phyloP scores from a whole-genome alignment of 2,329 filamentous ascomycete species.

The Clarireedia hainanense region DNA sequence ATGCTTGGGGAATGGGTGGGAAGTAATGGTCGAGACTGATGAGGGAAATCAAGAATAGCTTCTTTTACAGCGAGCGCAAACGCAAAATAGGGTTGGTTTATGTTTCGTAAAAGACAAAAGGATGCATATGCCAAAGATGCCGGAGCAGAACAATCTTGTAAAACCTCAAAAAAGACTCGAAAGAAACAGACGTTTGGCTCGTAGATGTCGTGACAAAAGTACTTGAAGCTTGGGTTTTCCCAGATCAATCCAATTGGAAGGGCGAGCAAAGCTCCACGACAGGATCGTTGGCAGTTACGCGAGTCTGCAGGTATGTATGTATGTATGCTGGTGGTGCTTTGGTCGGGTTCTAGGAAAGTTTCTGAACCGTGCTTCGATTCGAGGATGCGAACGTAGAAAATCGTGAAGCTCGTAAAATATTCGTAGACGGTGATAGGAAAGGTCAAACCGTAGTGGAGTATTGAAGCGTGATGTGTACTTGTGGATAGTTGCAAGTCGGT shows the following conservation, averaged over 20 bases:
- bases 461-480: slow-evolving; percentile 12
- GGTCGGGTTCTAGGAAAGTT: slow-evolving; percentile 22
- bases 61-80: slow-evolving; percentile 22
- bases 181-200: slow-evolving; percentile 33
- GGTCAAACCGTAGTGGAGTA: slow-evolving; percentile 1
- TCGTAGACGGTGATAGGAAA: slow-evolving; percentile 10
- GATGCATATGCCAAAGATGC: slow-evolving; percentile 21
- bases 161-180: slow-evolving; percentile 24
- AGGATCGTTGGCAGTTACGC: slow-evolving; percentile 26
- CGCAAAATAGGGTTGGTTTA: slow-evolving; percentile 18
- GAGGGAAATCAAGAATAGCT: slow-evolving; percentile 7
- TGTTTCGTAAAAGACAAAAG: slow-evolving; percentile 22
- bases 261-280: slow-evolving; percentile 29
- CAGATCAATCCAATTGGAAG: slow-evolving; percentile 29
- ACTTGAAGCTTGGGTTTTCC: slow-evolving; percentile 22
- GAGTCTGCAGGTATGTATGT: slow-evolving; percentile 31
- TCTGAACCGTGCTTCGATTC: slow-evolving; percentile 27
- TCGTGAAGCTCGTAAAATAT: slow-evolving; percentile 24
- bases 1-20: slow-evolving; percentile 14
- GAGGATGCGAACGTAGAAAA: slow-evolving; percentile 21
- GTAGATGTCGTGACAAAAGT: slow-evolving; percentile 36
- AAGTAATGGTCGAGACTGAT: slow-evolving; percentile 4
- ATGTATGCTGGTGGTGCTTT: slow-evolving; percentile 23
- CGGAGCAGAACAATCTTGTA: slow-evolving; percentile 21
- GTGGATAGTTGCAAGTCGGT: slow-evolving; percentile 12